Conservation (phyloP, 148 eudicot genomes). For the Arctostaphylos glauca region DNA sequence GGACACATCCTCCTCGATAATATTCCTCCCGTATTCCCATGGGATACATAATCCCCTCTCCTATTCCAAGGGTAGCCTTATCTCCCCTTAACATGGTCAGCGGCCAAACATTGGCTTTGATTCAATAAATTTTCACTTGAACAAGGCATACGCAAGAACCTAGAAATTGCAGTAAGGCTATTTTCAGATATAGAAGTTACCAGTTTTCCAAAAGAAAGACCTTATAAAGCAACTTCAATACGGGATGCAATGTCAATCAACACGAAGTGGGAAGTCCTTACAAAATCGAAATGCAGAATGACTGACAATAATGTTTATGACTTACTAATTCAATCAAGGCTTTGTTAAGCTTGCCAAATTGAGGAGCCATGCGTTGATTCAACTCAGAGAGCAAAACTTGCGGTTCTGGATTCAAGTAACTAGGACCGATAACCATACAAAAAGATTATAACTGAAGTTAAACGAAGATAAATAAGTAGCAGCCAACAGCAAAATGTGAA, state of each 20-base stretch:
- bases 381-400: slow-evolving; percentile 55
- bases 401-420: slow-evolving; percentile 80
- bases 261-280: neutral
- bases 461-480: neutral
- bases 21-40: neutral
- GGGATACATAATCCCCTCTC: neutral
- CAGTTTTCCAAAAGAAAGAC: neutral
- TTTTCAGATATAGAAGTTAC: neutral
- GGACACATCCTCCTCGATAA: neutral
- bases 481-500: slow-evolving; percentile 5
- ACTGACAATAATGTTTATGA: neutral
- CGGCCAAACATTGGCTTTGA: neutral
- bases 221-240: neutral
- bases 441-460: neutral
- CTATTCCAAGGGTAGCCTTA: neutral
- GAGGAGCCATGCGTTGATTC: slow-evolving; percentile 79
- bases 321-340: slow-evolving; percentile 72
- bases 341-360: slow-evolving; percentile 81
- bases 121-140: neutral
- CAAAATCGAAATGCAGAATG: neutral
- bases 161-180: neutral
- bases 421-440: slow-evolving; percentile 15
- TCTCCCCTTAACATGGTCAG: neutral
- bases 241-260: neutral
- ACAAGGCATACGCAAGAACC: neutral